These are phyloP conservation scores for Thermothelomyces thermophilus DNA, from an alignment of 2,329 filamentous ascomycete species.

Conservation along the genomic window DNA sequence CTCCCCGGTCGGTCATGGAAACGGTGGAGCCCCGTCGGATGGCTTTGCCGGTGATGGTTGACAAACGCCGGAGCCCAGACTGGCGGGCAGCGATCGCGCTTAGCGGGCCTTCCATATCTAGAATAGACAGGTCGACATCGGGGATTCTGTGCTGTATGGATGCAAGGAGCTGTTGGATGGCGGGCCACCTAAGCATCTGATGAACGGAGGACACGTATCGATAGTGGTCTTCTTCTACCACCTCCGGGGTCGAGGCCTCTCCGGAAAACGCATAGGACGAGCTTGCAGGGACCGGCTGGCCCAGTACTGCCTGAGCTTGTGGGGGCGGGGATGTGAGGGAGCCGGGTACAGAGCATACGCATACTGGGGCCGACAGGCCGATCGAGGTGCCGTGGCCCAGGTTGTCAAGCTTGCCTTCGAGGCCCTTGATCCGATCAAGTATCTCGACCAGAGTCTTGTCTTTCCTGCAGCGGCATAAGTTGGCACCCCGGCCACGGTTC, in stretches of 20 bases:
- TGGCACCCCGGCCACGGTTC: not conserved
- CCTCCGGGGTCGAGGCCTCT: conserved; percentile 16
- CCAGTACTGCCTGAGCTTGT: not conserved
- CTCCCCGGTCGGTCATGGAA: conserved; percentile 2
- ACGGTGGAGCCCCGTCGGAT: not conserved
- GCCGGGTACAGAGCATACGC: not conserved
- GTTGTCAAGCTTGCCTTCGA: conserved; percentile 51
- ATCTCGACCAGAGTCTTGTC: conserved; percentile 58
- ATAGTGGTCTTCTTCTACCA: conserved; percentile 25
- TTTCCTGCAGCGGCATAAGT: conserved; percentile 40
- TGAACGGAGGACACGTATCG: conserved; percentile 38
- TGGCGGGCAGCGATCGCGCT: conserved; percentile 31
- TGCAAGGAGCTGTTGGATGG: conserved; percentile 36
- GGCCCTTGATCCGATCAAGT: conserved; percentile 46
- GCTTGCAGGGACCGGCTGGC: not conserved
- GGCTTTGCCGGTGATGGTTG: conserved; percentile 13
- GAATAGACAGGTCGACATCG: conserved; percentile 27
- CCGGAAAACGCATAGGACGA: conserved; percentile 16
- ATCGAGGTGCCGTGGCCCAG: conserved; percentile 25
- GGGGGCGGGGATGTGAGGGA: conserved; percentile 4
- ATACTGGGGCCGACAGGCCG: not conserved
- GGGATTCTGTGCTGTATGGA: conserved; percentile 29
- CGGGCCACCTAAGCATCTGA: conserved; percentile 47
- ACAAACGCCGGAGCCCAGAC: conserved; percentile 16
- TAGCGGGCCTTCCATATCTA: conserved; percentile 34